A percentile compares a stretch with the other conserved stretches of the same genome.
These are phyloP conservation scores for Zhuliangozyma parablackwelliae DNA, from an alignment of 1,139 yeast species.

Conservation along the genomic window DNA sequence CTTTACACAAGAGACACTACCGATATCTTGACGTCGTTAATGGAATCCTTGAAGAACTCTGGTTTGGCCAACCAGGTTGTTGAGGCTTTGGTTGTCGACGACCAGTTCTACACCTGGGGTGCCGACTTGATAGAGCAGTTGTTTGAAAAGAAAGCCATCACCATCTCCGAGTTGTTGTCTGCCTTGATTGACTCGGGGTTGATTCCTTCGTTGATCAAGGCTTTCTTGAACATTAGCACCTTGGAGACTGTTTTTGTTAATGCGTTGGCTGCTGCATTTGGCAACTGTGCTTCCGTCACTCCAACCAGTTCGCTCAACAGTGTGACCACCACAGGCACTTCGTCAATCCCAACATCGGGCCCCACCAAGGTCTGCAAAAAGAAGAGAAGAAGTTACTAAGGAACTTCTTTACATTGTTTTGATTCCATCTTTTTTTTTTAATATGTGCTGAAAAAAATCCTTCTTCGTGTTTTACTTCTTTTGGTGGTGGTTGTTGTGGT, in stretches of 20 bases:
- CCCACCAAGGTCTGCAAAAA: constrained; percentile 7
- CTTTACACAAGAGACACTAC: constrained; percentile 12
- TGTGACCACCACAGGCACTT: constrained; percentile 10
- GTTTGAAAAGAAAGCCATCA: constrained; percentile 27
- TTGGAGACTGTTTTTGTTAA: constrained; percentile 39
- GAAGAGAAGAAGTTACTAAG: constrained; percentile 7
- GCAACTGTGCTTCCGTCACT: constrained; percentile 34
- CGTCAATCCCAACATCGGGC: background rate
- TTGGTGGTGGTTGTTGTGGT: no score
- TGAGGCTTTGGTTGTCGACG: constrained; percentile 36
- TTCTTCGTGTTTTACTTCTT: no score
- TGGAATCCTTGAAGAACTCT: constrained; percentile 44
- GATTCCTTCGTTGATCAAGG: constrained; percentile 33
- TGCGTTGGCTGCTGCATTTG: constrained; percentile 45
- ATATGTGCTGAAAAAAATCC: no score
- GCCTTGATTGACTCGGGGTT: constrained; percentile 38
- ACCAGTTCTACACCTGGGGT: constrained; percentile 38
- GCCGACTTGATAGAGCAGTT: constrained; percentile 33
- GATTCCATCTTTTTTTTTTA: background rate
- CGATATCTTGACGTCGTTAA: constrained; percentile 29
- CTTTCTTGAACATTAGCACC: constrained; percentile 38
- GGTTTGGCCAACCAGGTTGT: constrained; percentile 44
- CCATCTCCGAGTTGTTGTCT: constrained; percentile 22
- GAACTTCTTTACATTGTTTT: background rate
- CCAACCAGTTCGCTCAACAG: constrained; percentile 18